Evolutionary conservation across 441 rosid species (phyloP).

Genomic region (Gossypium laxum): DNA sequence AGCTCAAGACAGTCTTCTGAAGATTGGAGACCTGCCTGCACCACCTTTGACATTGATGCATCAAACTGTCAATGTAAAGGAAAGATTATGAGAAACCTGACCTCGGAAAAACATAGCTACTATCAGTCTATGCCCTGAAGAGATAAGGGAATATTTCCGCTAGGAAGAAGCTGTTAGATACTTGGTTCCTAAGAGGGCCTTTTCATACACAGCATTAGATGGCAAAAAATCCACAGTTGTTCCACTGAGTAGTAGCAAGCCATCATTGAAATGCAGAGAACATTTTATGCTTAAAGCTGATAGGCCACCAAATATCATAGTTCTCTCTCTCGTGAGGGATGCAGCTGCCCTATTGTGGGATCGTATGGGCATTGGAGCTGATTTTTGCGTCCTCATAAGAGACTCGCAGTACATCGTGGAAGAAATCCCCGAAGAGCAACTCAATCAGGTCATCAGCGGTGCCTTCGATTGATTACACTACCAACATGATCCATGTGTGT

Average conservation of each 20-base stretch:
- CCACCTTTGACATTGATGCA: constrained; percentile 26
- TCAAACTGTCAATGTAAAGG: constrained; percentile 18
- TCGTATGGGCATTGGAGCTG: constrained; percentile 30
- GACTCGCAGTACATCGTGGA: constrained; percentile 32
- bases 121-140: constrained; percentile 20
- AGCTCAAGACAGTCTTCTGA: constrained; percentile 26
- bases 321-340: constrained; percentile 33
- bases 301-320: constrained; percentile 26
- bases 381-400: constrained; percentile 27
- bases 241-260: constrained; percentile 30
- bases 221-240: constrained; percentile 33
- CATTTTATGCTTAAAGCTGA: constrained; percentile 32
- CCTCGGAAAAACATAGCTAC: constrained; percentile 24
- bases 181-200: constrained; percentile 28
- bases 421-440: constrained; percentile 27
- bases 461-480: constrained; percentile 33
- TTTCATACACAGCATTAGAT: constrained; percentile 27
- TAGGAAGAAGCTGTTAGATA: constrained; percentile 29
- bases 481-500: constrained; percentile 30
- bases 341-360: constrained; percentile 30
- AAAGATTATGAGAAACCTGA: constrained; percentile 22
- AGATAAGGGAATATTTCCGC: constrained; percentile 24
- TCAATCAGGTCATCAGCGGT: constrained; percentile 27
- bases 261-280: constrained; percentile 26
- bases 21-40: constrained; percentile 28